Evolutionary conservation across 352 stramenopile species (phyloP).

Genomic region (Phytophthora meadii): DNA sequence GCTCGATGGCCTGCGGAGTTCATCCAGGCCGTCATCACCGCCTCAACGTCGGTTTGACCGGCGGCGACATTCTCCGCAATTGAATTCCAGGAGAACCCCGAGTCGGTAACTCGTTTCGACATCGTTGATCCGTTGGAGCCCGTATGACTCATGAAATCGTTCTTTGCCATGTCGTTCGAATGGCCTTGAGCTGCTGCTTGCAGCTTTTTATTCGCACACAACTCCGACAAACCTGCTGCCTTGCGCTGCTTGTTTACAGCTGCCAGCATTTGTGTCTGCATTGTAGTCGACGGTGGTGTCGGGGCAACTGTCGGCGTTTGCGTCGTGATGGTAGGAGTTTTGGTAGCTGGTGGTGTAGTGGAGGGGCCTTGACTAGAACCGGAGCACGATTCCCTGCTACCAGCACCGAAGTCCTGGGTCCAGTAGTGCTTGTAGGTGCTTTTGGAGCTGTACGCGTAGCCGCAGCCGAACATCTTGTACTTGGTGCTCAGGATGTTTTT

Average conservation of each 20-base stretch:
- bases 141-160: conserved; percentile 57
- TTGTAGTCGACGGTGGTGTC: conserved; percentile 13
- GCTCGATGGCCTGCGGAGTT: conserved; percentile 34
- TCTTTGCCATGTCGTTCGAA: conserved; percentile 50
- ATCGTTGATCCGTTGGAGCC: conserved; percentile 47
- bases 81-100: conserved; percentile 46
- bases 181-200: conserved; percentile 25
- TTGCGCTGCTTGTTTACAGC: conserved; percentile 55
- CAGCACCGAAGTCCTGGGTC: conserved; percentile 58
- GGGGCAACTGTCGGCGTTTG: background rate
- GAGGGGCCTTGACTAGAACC: conserved; percentile 6
- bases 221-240: conserved; percentile 26
- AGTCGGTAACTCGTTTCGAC: conserved; percentile 37
- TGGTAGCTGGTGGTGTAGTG: conserved; percentile 10
- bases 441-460: conserved; percentile 38
- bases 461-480: conserved; percentile 38
- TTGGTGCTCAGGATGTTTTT: conserved; percentile 47
- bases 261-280: conserved; percentile 39
- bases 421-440: conserved; percentile 58
- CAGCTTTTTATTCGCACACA: conserved; percentile 47
- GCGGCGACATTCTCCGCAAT: conserved; percentile 59
- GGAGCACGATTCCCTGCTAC: conserved; percentile 29
- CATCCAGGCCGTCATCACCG: conserved; percentile 50
- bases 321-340: conserved; percentile 7
- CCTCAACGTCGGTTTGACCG: conserved; percentile 37